phyloP scores from a whole-genome alignment of 139 green algal species.

The Tetradesmus lagerheimii region DNA sequence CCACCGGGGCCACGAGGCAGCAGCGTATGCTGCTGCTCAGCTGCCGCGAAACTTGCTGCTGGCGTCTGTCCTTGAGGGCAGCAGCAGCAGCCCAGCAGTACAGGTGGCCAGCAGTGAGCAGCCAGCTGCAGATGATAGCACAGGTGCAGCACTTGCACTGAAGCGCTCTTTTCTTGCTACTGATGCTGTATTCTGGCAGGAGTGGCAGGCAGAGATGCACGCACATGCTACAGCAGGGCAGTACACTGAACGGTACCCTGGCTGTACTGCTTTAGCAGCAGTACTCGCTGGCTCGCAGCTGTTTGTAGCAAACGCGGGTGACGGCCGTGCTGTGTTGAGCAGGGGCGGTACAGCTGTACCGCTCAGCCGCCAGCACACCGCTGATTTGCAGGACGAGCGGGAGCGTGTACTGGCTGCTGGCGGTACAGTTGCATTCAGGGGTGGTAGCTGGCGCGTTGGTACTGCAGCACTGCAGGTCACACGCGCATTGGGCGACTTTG shows the following conservation, averaged over 20 bases:
- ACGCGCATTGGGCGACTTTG: slow-evolving; percentile 87
- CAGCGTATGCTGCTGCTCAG: slow-evolving; percentile 63
- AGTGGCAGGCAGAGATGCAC: slow-evolving; percentile 59
- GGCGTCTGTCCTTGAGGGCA: not conserved
- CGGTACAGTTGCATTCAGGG: slow-evolving; percentile 56
- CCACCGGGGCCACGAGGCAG: slow-evolving; percentile 76
- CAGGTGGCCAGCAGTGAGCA: not conserved
- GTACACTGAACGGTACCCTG: slow-evolving; percentile 64
- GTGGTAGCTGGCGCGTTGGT: slow-evolving; percentile 84
- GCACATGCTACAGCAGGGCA: slow-evolving; percentile 49
- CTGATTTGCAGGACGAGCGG: slow-evolving; percentile 77
- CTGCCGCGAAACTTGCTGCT: slow-evolving; percentile 54
- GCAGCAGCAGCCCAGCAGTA: slow-evolving; percentile 43
- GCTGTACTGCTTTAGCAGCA: slow-evolving; percentile 80
- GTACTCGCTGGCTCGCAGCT: slow-evolving; percentile 70
- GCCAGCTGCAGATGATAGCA: slow-evolving; percentile 30
- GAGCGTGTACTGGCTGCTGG: slow-evolving; percentile 74
- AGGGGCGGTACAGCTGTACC: slow-evolving; percentile 65
- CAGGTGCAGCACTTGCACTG: slow-evolving; percentile 53
- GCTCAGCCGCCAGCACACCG: slow-evolving; percentile 88
- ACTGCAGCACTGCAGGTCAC: slow-evolving; percentile 78
- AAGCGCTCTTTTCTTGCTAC: slow-evolving; percentile 53
- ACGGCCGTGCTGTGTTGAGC: slow-evolving; percentile 90
- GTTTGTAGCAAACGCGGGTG: slow-evolving; percentile 87
- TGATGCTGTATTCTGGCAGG: slow-evolving; percentile 61